Conservation (phyloP, 345 rosid species). For the Salix purpurea region DNA sequence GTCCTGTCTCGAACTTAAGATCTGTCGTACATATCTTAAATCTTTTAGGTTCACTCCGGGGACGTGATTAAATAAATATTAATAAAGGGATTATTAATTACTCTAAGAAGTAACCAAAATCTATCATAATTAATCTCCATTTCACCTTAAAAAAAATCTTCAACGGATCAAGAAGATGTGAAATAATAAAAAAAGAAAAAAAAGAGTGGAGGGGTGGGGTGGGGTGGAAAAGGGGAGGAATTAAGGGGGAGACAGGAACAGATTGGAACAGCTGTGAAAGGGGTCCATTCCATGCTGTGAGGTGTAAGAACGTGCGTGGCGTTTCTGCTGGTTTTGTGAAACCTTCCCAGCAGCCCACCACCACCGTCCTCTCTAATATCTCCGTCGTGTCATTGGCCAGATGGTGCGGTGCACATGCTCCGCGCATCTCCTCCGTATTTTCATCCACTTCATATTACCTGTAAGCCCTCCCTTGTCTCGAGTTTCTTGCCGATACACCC, state of each 20-base stretch:
- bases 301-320: slow-evolving; percentile 61
- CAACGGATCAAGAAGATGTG: background rate
- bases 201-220: background rate
- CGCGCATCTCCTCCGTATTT: slow-evolving; percentile 4
- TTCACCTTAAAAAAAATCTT: background rate
- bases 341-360: slow-evolving; percentile 39
- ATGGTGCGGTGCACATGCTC: slow-evolving; percentile 20
- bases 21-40: too few relatives aligned
- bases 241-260: slow-evolving; percentile 32
- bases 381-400: background rate
- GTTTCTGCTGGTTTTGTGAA: slow-evolving; percentile 45
- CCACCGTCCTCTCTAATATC: background rate
- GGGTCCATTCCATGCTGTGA: slow-evolving; percentile 26
- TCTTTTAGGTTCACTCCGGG: accelerated
- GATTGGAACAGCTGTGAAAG: slow-evolving; percentile 37
- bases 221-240: background rate
- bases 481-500: background rate
- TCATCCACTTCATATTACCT: background rate
- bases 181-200: background rate
- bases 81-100: background rate
- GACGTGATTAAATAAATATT: too few relatives aligned
- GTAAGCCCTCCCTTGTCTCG: background rate
- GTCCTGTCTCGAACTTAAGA: too few relatives aligned
- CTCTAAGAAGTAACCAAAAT: background rate
- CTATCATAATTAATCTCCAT: background rate